Evolutionary conservation across 2,329 filamentous ascomycete species (phyloP).

Genomic region (Aureobasidium mangrovei): DNA sequence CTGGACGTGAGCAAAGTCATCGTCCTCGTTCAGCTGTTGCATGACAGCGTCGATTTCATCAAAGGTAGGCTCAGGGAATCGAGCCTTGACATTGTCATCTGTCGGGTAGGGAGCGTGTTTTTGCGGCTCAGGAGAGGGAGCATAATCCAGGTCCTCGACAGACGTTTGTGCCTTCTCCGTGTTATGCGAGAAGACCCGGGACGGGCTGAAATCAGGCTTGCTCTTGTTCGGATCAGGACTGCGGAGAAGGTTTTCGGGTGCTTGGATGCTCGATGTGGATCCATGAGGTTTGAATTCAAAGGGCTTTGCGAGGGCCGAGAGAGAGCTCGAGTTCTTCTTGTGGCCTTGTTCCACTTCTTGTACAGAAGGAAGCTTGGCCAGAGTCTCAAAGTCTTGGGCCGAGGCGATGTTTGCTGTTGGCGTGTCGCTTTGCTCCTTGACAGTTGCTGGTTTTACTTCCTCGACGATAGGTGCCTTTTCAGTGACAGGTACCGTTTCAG

Average conservation of each 20-base stretch:
- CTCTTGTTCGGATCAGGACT: conserved; percentile 9
- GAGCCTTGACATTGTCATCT: conserved; percentile 26
- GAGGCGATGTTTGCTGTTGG: background rate
- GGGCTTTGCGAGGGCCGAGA: conserved; percentile 63
- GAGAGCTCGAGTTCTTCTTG: conserved; percentile 34
- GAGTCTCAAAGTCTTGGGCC: background rate
- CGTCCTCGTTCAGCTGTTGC: conserved; percentile 67
- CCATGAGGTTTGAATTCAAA: conserved; percentile 41
- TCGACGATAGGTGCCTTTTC: background rate
- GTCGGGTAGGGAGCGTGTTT: conserved; percentile 28
- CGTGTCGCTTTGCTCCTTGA: background rate
- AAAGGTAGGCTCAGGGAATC: conserved; percentile 44
- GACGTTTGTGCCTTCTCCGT: background rate
- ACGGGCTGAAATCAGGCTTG: conserved; percentile 17
- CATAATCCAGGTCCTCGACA: conserved; percentile 6
- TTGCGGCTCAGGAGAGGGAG: conserved; percentile 21
- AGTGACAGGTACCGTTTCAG: background rate
- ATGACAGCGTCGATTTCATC: conserved; percentile 91
- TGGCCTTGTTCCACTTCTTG: conserved; percentile 4
- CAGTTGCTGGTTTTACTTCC: background rate
- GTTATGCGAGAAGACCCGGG: conserved; percentile 15
- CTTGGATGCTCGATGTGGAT: conserved; percentile 4
- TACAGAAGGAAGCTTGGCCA: background rate
- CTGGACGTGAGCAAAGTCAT: conserved; percentile 26
- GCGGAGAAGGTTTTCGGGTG: background rate